phyloP scores from a whole-genome alignment of 129 eudicot species.

The Lactuca sativa region DNA sequence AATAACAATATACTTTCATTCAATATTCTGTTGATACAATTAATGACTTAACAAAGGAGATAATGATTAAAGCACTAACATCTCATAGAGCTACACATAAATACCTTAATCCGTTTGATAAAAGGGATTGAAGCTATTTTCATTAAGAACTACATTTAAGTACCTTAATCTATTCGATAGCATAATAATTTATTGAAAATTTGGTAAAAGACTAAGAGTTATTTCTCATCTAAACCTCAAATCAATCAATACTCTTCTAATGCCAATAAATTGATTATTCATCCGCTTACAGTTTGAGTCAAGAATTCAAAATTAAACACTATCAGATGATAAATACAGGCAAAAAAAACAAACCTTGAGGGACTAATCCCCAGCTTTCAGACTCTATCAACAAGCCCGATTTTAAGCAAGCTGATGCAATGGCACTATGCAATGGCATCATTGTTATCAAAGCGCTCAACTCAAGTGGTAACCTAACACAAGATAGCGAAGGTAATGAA shows the following conservation, averaged over 20 bases:
- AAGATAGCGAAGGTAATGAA: not conserved
- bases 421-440: slow-evolving; percentile 74
- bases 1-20: no score
- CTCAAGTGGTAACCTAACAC: slow-evolving; percentile 57
- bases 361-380: slow-evolving; percentile 64
- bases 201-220: not conserved
- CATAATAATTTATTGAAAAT: no score
- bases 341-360: slow-evolving; percentile 53
- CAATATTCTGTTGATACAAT: no score
- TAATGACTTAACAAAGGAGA: no score
- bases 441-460: slow-evolving; percentile 50
- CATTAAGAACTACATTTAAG: not conserved
- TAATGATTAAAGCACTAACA: no score
- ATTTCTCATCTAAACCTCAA: not conserved
- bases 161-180: no score
- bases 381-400: slow-evolving; percentile 53
- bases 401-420: slow-evolving; percentile 59
- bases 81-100: no score
- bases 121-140: not conserved
- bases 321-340: not conserved
- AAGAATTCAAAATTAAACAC: slow-evolving; percentile 1
- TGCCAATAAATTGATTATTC: not conserved
- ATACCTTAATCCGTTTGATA: no score
- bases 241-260: not conserved
- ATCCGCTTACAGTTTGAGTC: not conserved